These are phyloP conservation scores for Salvia sclarea DNA, from an alignment of 305 asterid species.

Conservation along the genomic window DNA sequence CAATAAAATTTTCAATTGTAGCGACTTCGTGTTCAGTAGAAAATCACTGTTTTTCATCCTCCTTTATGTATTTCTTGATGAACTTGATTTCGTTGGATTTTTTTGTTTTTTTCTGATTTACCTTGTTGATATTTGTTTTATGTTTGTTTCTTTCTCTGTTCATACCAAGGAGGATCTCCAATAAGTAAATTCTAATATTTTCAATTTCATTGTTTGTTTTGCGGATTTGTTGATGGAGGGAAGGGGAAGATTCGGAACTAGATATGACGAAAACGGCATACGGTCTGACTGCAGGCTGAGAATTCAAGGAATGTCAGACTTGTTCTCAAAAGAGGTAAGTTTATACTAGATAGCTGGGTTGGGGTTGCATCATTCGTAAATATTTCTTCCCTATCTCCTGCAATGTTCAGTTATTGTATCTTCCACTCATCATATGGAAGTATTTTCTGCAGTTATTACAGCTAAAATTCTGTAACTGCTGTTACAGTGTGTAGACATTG, in stretches of 20 bases:
- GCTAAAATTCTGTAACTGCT: constrained; percentile 53
- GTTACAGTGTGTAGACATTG: constrained; percentile 61
- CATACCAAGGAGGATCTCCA: not conserved
- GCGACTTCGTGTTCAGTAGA: not conserved
- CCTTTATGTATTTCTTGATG: not conserved
- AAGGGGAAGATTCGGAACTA: constrained; percentile 41
- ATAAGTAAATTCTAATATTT: constrained; percentile 34
- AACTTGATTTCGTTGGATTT: not conserved
- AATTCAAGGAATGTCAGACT: constrained; percentile 61
- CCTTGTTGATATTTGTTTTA: not conserved
- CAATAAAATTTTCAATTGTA: not conserved
- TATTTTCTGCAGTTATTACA: constrained; percentile 41
- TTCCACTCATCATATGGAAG: constrained; percentile 39
- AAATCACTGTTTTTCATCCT: not conserved
- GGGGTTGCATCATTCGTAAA: not conserved
- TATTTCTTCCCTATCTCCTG: constrained; percentile 16
- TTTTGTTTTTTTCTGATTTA: not conserved
- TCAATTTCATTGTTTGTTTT: constrained; percentile 34
- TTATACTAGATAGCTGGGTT: not conserved
- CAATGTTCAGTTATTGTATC: not conserved
- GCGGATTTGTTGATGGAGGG: constrained; percentile 44
- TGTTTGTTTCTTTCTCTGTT: not conserved
- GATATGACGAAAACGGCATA: constrained; percentile 42
- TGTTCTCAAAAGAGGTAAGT: constrained; percentile 52
- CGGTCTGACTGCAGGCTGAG: constrained; percentile 50